Evolutionary conservation across 2,329 filamentous ascomycete genomes (phyloP), one percentile per base, ranked within the genome.

Genomic region (Simplicillium sp.): DNA sequence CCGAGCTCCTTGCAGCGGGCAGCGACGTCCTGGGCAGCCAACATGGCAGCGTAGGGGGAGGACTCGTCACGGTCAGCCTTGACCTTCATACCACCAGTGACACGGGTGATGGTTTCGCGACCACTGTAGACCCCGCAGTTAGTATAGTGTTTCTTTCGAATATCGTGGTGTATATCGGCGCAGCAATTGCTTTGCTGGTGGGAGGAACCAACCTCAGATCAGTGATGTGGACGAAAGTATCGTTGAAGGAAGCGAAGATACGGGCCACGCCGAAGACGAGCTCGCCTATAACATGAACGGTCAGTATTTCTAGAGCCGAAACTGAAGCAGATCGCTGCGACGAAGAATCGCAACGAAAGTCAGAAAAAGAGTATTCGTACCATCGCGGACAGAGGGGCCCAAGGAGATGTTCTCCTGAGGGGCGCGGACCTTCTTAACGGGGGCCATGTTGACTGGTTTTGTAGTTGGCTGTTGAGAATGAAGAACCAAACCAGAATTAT

Each of bases 51-150:
- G 80, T 98, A 98, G 61, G 92, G 92, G 57, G 92, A 97, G 62
- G 90, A 97, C 80, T 98, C 92, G 76, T 98, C 92, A 80, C 92
- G 90, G 67, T 98, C 89, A 71, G 89, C 89, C 85, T 98, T 98
- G 82, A 98, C 92, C 82, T 98, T 98, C 92, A 98, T 98, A 67
- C 94, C 94, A 77, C 94, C 92, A 62, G 94, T 98, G 58, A 98
- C 90, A 87, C 92, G 89, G 82, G 82, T 87, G 77, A 98, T 96
- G 75, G 94, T 98, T 85, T 98, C 92, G 74, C 92, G 92, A 75
- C 92, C 92, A 75, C 87, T 94, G 76, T 68, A 77, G 80, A 18
- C 14, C 14, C 11, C 11, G 11, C 11, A 12, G 34, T 36, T 36
- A 36, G 34, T 36, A 17, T 36, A 5, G 20, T 25, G 32, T 78